These are phyloP conservation scores for Pythium vanterpoolii DNA, from an alignment of 352 stramenopile genomes.

Conservation along the genomic window DNA sequence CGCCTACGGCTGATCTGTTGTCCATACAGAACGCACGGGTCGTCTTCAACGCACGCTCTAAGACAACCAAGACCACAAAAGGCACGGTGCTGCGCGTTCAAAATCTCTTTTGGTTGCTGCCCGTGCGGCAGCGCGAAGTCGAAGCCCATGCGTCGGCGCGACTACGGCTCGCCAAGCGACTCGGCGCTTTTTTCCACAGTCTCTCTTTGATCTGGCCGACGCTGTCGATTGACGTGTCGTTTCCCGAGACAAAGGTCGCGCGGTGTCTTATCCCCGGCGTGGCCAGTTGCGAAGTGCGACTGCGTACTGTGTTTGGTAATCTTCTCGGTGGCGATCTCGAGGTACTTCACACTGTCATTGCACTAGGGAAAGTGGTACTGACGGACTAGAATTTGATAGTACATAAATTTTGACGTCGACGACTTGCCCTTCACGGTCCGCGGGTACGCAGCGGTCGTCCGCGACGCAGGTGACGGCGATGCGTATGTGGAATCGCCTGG, in stretches of 20 bases:
- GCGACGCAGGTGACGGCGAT: slow-evolving; percentile 29
- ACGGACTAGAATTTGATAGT: slow-evolving; percentile 5
- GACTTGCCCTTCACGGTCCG: slow-evolving; percentile 32
- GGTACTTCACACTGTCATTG: neutral
- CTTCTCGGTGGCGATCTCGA: slow-evolving; percentile 14
- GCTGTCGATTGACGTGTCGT: slow-evolving; percentile 52
- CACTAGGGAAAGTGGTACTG: neutral
- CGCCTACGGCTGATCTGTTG: neutral
- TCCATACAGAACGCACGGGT: slow-evolving; percentile 41
- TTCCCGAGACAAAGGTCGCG: slow-evolving; percentile 27
- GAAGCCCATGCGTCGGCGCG: slow-evolving; percentile 33
- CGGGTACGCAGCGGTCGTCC: slow-evolving; percentile 55
- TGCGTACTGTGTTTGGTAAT: slow-evolving; percentile 15
- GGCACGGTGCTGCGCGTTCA: slow-evolving; percentile 51
- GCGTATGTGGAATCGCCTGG: slow-evolving; percentile 30
- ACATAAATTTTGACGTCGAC: slow-evolving; percentile 12
- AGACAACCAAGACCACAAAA: slow-evolving; percentile 18
- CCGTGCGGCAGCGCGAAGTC: slow-evolving; percentile 48
- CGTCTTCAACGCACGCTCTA: slow-evolving; percentile 49
- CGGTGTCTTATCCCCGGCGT: slow-evolving; percentile 6
- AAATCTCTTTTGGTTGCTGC: slow-evolving; percentile 60
- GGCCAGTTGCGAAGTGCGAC: slow-evolving; percentile 11
- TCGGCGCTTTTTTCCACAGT: slow-evolving; percentile 47
- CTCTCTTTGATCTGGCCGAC: slow-evolving; percentile 77
- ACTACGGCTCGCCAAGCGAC: slow-evolving; percentile 30